Percentiles rank a stretch among this genome's conserved stretches.
Evolutionary conservation across 768 basidiomycete species (phyloP).

Genomic region (Astraeus odoratus): DNA sequence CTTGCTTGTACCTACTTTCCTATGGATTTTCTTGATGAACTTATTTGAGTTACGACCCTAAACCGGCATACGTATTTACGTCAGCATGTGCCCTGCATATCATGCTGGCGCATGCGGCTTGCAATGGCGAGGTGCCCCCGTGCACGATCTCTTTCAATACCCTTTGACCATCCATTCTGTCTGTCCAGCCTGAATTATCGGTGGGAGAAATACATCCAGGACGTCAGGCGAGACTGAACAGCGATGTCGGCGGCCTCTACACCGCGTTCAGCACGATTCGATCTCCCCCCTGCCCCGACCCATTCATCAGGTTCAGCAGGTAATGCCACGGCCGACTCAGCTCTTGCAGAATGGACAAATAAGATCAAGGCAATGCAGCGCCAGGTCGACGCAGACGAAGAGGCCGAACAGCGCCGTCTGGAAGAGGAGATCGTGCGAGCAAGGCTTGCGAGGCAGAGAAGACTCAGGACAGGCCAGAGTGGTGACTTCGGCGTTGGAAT

Average conservation of each 20-base stretch:
- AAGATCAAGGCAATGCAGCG: slow-evolving; percentile 75
- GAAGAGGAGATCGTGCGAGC: slow-evolving; percentile 48
- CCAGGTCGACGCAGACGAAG: slow-evolving; percentile 77
- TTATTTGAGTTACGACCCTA: no score
- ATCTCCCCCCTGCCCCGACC: slow-evolving; percentile 31
- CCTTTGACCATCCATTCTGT: no score
- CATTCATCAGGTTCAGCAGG: slow-evolving; percentile 8
- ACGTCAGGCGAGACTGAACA: no score
- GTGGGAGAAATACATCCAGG: no score
- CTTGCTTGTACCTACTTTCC: no score
- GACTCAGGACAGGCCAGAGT: slow-evolving; percentile 29
- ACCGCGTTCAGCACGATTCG: slow-evolving; percentile 26
- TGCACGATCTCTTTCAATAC: no score
- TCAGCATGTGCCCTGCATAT: no score
- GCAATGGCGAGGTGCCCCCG: no score
- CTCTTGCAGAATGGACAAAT: slow-evolving; percentile 75
- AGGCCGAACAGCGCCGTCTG: slow-evolving; percentile 64
- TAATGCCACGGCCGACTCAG: slow-evolving; percentile 40
- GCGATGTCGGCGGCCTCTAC: slow-evolving; percentile 25
- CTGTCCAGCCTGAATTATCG: no score
- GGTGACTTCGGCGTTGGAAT: slow-evolving; percentile 34
- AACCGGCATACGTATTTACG: slow-evolving; percentile 6
- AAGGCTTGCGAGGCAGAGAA: slow-evolving; percentile 37
- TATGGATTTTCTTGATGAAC: background rate
- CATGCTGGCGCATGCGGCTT: no score